phyloP scores from a whole-genome alignment of 768 basidiomycete species.

The Russula vinacea region DNA sequence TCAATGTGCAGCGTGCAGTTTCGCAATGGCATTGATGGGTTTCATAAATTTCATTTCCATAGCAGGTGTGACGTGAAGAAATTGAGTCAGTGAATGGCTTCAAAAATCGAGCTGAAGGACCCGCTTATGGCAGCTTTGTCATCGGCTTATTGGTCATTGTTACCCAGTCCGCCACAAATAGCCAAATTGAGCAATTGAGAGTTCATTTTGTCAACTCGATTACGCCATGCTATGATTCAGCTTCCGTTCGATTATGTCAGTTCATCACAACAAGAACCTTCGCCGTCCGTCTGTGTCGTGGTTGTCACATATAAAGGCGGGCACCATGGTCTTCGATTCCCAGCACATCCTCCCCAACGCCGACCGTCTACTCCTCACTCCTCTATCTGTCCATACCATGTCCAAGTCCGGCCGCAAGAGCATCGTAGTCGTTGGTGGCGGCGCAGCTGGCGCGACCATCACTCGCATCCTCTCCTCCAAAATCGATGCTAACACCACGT shows the following conservation, averaged over 20 bases:
- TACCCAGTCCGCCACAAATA: not conserved
- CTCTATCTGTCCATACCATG: not conserved
- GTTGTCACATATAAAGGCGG: slow-evolving; percentile 17
- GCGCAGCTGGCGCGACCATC: slow-evolving; percentile 47
- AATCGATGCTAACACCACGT: slow-evolving; percentile 48
- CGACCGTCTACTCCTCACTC: not conserved
- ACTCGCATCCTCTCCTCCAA: slow-evolving; percentile 49
- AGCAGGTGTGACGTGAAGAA: no score
- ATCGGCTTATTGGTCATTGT: not conserved
- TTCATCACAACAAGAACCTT: not conserved
- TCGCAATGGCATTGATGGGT: no score
- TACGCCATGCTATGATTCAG: not conserved
- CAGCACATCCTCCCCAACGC: not conserved
- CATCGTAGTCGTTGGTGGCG: slow-evolving; percentile 57
- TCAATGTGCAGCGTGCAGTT: not conserved
- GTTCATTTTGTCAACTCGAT: not conserved
- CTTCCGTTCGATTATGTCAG: slow-evolving; percentile 3
- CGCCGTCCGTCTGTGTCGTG: no score
- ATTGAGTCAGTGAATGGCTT: no score
- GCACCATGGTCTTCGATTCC: not conserved
- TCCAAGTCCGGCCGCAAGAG: slow-evolving; percentile 30
- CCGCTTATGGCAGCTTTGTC: not conserved
- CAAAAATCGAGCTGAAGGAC: not conserved
- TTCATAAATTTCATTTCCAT: no score
- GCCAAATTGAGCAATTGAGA: no score